phyloP scores from a whole-genome alignment of 441 rosid genomes.

The Isatis lusitanica region DNA sequence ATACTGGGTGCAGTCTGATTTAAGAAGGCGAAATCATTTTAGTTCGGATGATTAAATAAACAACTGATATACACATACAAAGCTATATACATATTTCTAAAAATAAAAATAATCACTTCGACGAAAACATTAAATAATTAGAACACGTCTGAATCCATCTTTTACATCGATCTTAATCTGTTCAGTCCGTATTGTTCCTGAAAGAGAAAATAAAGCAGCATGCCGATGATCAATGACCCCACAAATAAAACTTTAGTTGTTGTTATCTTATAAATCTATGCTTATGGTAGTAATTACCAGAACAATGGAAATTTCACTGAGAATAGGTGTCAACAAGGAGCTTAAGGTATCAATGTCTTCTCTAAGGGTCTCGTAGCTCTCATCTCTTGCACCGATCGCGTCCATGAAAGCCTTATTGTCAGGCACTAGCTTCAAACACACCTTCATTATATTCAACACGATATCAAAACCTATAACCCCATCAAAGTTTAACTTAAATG shows the following conservation, averaged over 20 bases:
- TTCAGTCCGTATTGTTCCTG: conserved; percentile 33
- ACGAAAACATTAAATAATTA: not conserved
- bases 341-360: conserved; percentile 62
- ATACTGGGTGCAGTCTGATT: not conserved
- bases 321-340: conserved; percentile 54
- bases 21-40: not conserved
- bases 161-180: conserved; percentile 32
- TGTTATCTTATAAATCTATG: not conserved
- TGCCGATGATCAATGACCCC: conserved; percentile 6
- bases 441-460: conserved; percentile 42
- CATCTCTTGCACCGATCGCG: conserved; percentile 59
- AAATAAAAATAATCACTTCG: not conserved
- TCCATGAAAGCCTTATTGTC: conserved; percentile 60
- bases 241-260: not conserved
- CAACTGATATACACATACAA: not conserved
- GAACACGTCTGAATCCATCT: not conserved
- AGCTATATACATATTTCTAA: not conserved
- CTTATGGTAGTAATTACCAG: conserved; percentile 44
- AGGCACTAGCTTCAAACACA: conserved; percentile 73
- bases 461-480: not conserved
- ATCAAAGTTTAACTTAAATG: not conserved
- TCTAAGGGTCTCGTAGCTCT: conserved; percentile 44
- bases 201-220: conserved; percentile 15
- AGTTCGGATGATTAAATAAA: conserved; percentile 5
- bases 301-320: conserved; percentile 61